phyloP scores from a whole-genome alignment of 495 filamentous ascomycete species.

The Letharia lupina region DNA sequence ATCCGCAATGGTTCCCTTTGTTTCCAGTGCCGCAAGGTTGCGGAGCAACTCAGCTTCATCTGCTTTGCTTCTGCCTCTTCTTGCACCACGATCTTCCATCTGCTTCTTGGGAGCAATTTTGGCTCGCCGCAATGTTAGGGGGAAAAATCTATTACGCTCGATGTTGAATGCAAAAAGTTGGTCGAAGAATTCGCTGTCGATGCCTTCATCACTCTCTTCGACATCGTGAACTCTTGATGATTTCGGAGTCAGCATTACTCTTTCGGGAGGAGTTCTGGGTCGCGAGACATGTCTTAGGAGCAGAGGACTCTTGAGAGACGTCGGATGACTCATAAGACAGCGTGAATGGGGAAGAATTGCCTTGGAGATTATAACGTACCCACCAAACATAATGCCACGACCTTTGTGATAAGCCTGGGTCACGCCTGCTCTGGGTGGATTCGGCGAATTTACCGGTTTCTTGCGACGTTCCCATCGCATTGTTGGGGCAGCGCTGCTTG shows the following conservation, averaged over 20 bases:
- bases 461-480: slow-evolving; percentile 90
- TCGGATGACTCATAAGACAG: no score
- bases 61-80: slow-evolving; percentile 64
- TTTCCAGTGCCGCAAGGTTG: slow-evolving; percentile 73
- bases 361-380: slow-evolving; percentile 25
- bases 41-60: slow-evolving; percentile 83
- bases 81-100: slow-evolving; percentile 44
- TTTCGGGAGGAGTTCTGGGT: no score
- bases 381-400: slow-evolving; percentile 85
- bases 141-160: slow-evolving; percentile 90
- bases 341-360: no score
- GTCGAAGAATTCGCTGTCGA: slow-evolving; percentile 95
- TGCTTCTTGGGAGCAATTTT: slow-evolving; percentile 52
- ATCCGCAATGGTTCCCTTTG: slow-evolving; percentile 50
- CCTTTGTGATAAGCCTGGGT: slow-evolving; percentile 92
- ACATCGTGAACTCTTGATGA: slow-evolving; percentile 64
- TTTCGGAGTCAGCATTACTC: no score
- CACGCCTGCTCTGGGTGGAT: slow-evolving; percentile 71
- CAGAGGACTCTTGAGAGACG: no score
- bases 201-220: slow-evolving; percentile 86
- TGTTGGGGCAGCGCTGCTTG: slow-evolving; percentile 51
- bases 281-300: no score
- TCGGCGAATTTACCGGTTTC: slow-evolving; percentile 81
- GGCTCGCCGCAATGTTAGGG: slow-evolving; percentile 64
- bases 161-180: slow-evolving; percentile 82